Percentiles rank a stretch among this genome's conserved stretches.
Conservation (phyloP, 371 early-diverging fungal genomes). For the Mortierella sp. region DNA sequence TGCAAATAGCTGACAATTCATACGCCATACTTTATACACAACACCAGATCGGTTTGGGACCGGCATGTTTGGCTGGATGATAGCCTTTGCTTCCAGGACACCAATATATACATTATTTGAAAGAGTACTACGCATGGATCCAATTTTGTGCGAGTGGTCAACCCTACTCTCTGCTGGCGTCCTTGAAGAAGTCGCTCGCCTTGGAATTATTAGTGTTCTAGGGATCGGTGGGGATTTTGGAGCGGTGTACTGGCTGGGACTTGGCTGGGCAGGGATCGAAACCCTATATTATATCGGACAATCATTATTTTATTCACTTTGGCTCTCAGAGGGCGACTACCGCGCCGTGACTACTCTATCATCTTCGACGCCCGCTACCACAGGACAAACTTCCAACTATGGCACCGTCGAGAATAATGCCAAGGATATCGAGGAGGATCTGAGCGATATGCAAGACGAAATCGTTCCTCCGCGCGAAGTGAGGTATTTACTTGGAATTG, state of each 20-base stretch:
- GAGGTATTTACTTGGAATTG: constrained; percentile 47
- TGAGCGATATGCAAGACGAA: not conserved
- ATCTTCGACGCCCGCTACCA: not conserved
- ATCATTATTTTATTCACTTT: constrained; percentile 27
- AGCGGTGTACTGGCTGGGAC: constrained; percentile 48
- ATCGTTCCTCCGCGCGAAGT: constrained; percentile 23
- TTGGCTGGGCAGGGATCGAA: constrained; percentile 55
- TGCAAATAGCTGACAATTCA: not conserved
- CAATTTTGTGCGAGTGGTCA: constrained; percentile 26
- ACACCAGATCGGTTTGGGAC: constrained; percentile 29
- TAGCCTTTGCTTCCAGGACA: constrained; percentile 41
- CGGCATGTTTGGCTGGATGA: constrained; percentile 49
- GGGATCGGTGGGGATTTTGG: constrained; percentile 26
- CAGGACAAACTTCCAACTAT: not conserved
- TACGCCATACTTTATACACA: not conserved
- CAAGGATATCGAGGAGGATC: not conserved
- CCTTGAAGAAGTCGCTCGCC: constrained; percentile 24
- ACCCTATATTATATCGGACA: constrained; percentile 53
- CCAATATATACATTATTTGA: constrained; percentile 42
- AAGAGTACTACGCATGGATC: constrained; percentile 12
- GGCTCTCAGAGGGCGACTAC: constrained; percentile 32
- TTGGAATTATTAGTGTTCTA: constrained; percentile 5
- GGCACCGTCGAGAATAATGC: not conserved
- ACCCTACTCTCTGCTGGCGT: constrained; percentile 30
- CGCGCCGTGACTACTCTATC: constrained; percentile 9